These are phyloP conservation scores for Fragaria ananassa DNA, from an alignment of 306 rosid species.

Conservation along the genomic window DNA sequence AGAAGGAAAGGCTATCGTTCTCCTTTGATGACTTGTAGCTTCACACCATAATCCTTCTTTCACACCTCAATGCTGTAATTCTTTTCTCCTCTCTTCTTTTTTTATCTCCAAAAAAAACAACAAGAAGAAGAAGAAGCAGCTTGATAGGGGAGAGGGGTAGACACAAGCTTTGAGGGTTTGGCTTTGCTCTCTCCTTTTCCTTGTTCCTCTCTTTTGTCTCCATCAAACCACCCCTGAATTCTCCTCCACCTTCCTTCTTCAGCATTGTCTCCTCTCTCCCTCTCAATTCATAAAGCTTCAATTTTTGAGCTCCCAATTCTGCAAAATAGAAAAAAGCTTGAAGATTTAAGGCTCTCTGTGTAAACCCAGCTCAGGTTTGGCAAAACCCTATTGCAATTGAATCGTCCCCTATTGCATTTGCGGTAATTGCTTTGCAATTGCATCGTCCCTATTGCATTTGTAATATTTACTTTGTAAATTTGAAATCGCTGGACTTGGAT, in stretches of 20 bases:
- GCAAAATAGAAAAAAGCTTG: slow-evolving; percentile 19
- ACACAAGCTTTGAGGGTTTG: slow-evolving; percentile 59
- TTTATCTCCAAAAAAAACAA: slow-evolving; percentile 4
- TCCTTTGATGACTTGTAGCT: slow-evolving; percentile 42
- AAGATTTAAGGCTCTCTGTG: slow-evolving; percentile 20
- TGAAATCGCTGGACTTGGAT: slow-evolving; percentile 25
- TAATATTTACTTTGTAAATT: slow-evolving; percentile 33
- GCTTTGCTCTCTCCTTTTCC: slow-evolving; percentile 23
- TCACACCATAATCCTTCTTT: slow-evolving; percentile 37
- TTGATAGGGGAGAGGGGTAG: slow-evolving; percentile 38
- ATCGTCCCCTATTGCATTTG: slow-evolving; percentile 23
- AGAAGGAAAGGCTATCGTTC: not conserved
- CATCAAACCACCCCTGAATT: slow-evolving; percentile 34
- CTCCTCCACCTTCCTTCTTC: slow-evolving; percentile 30
- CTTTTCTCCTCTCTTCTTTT: slow-evolving; percentile 10
- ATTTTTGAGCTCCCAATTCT: slow-evolving; percentile 36
- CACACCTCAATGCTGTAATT: slow-evolving; percentile 54
- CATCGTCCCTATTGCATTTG: slow-evolving; percentile 24
- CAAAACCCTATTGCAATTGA: not conserved
- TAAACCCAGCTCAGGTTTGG: slow-evolving; percentile 43
- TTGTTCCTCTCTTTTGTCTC: slow-evolving; percentile 13
- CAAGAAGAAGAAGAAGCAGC: slow-evolving; percentile 7
- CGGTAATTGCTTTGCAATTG: slow-evolving; percentile 29
- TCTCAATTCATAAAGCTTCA: slow-evolving; percentile 32
- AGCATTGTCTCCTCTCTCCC: slow-evolving; percentile 39